Evolutionary conservation across 2,329 filamentous ascomycete species (phyloP), one percentile per base, ranked within the genome.

Genomic region (Colletotrichum sidae): DNA sequence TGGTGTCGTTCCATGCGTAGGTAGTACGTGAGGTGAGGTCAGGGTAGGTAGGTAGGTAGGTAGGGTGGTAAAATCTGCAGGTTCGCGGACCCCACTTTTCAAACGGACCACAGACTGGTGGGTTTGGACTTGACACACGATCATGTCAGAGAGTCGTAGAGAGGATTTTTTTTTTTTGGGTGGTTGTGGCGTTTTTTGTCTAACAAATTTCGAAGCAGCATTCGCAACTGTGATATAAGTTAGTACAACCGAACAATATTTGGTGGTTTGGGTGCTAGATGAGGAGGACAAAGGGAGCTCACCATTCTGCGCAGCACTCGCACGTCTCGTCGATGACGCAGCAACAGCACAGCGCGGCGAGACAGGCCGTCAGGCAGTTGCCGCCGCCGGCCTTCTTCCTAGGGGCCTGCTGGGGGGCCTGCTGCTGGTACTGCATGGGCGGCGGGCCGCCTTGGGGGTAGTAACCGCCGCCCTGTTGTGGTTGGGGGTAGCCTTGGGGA

Each of bases 341-440:
- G 73, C 83, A 85, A 73, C 80, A 84, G 75, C 82, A 85, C 58
- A 85, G 70, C 13, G 78, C 76, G 8, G 83, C 82, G 51, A 85
- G 73, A 76, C 82, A 84, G 61, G 77, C 81, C 47, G 78, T 76
- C 56, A 84, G 71, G 70, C 83, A 85, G 62, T 78, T 77, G 56
- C 77, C 74, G 61, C 77, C 77, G 54, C 77, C 73, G 42, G 49
- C 41, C 67, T 65, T 33, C 65, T 73, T 73, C 68, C 72, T 69
- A 55, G 71, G 68, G 66, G 73, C 67, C 65, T 60, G 68, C 69
- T 73, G 70, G 25, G 70, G 72, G 45, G 68, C 73, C 25, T 72
- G 75, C 70, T 80, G 79, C 67, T 81, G 77, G 69, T 81, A 80
- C 71, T 81, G 77, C 77, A 81, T 81, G 63, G 78, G 81, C 60